Conservation (phyloP, 1,139 yeast species). For the Yamadazyma dendronema region DNA sequence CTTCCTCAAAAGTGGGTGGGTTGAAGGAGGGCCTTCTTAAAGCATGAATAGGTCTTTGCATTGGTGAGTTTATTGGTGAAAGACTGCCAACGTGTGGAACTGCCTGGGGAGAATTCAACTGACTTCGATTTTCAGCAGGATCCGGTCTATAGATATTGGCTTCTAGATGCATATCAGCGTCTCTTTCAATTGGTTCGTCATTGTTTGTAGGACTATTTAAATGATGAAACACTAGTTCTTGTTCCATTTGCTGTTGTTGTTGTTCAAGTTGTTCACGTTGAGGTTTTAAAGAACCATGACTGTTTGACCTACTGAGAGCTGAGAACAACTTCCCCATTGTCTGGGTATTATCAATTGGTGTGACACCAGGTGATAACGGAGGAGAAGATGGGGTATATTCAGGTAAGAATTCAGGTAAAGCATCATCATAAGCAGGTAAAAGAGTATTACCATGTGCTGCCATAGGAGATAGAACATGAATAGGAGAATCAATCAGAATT, state of each 20-base stretch:
- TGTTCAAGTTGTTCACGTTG: neutral
- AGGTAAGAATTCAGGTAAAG: constrained; percentile 22
- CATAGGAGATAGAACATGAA: constrained; percentile 63
- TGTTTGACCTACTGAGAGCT: constrained; percentile 11
- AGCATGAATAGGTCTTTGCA: constrained; percentile 35
- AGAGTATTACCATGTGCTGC: constrained; percentile 76
- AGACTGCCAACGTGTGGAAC: constrained; percentile 44
- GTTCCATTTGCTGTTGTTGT: constrained; percentile 1
- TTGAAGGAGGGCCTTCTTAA: constrained; percentile 36
- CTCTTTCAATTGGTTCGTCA: constrained; percentile 42
- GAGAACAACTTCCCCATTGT: constrained; percentile 16
- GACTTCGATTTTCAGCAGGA: constrained; percentile 26
- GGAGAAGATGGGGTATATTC: constrained; percentile 25
- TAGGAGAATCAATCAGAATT: constrained; percentile 87
- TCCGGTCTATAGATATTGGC: constrained; percentile 65
- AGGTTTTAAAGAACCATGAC: constrained; percentile 9
- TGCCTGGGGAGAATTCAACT: constrained; percentile 58
- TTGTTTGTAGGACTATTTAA: constrained; percentile 24
- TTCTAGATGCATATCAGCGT: constrained; percentile 46
- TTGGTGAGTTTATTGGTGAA: constrained; percentile 39
- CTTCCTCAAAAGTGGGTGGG: constrained; percentile 45
- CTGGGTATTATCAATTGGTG: constrained; percentile 38
- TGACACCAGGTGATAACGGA: constrained; percentile 57
- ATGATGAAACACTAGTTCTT: constrained; percentile 28
- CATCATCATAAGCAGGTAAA: constrained; percentile 53